Base-by-base conservation (phyloP, 2,329 filamentous ascomycete genomes). In the Ramularia collo-cygni region DNA sequence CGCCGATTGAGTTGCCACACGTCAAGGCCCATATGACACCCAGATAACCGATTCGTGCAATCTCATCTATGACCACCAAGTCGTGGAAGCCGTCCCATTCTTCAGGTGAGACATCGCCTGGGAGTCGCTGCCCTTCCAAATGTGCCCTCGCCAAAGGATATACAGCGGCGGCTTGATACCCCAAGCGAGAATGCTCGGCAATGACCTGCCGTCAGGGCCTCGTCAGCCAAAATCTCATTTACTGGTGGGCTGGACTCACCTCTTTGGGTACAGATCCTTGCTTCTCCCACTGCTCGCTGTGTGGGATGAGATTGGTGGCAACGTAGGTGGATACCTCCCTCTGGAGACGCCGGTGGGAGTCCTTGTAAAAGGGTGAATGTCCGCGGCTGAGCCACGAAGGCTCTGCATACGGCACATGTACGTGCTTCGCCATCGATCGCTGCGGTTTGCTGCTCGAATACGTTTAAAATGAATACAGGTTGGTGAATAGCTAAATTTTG, bases 21-120 rank as follows among this genome's bases (percentile, higher is more conserved):
- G 96, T 83, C 56, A 96, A 71, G 65, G 95, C 95, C 92, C 92
- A 96, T 16, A 96, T 88, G 50, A 96, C 83, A 43, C 92, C 92
- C 57, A 90, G 92, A 34, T 85, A 93, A 40, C 83, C 92, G 36
- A 80, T 72, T 40, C 92, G 85, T 28, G 86, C 94, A 31, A 98
- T 70, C 74, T 98, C 92, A 55, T 98, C 92, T 1, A 90, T 96
- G 44, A 98, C 63, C 31, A 96, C 75, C 77, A 96, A 76, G 74
- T 98, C 92, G 68, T 98, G 92, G 80, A 96, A 98, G 32, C 94
- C 77, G 69, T 98, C 90, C 90, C 90, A 98, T 63, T 92, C 82
- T 68, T 95, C 87, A 0, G 85, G 71, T 0, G 83, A 66, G 9
- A 98, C 92, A 7, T 18, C 24, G 17, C 31, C 35, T 79, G 82